phyloP scores from a whole-genome alignment of 2,329 filamentous ascomycete genomes.

The Dissoconium aciculare region DNA sequence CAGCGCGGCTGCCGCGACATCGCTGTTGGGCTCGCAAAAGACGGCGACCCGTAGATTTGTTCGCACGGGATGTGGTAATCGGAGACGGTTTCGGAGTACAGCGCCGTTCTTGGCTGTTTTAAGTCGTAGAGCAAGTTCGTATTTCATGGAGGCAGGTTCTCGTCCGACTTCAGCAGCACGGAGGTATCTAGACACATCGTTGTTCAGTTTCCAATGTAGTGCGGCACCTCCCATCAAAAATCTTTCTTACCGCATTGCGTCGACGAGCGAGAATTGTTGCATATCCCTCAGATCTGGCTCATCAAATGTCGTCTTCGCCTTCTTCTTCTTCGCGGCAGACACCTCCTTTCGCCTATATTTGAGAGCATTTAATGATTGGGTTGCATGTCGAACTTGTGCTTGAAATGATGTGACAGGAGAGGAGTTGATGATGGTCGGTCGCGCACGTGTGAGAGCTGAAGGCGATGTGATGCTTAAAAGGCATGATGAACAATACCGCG shows the following conservation, averaged over 20 bases:
- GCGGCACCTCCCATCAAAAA: too few species aligned
- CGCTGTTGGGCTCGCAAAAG: conserved; percentile 70
- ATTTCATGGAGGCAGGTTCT: conserved; percentile 59
- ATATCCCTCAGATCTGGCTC: conserved; percentile 47
- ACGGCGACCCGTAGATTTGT: conserved; percentile 82
- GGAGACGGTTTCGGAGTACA: conserved; percentile 72
- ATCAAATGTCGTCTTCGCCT: conserved; percentile 51
- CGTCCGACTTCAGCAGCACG: conserved; percentile 83
- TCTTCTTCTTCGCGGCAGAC: conserved; percentile 43
- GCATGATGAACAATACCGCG: conserved; percentile 18
- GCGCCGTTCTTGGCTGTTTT: conserved; percentile 74
- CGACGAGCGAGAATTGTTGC: conserved; percentile 66
- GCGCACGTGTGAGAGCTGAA: conserved; percentile 7
- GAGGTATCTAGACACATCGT: conserved; percentile 69
- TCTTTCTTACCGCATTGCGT: conserved; percentile 64
- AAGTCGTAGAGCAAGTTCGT: conserved; percentile 74
- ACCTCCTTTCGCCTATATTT: conserved; percentile 31
- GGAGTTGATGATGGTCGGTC: conserved; percentile 10
- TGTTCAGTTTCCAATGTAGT: too few species aligned
- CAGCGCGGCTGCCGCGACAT: conserved; percentile 56
- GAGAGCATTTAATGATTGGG: conserved; percentile 24
- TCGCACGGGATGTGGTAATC: conserved; percentile 77
- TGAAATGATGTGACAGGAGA: conserved; percentile 17
- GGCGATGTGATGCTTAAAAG: conserved; percentile 10
- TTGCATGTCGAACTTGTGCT: conserved; percentile 28